Percentiles rank a stretch among this genome's conserved stretches.
phyloP scores from a whole-genome alignment of 2,329 filamentous ascomycete genomes.

The Lanzia echinophila region DNA sequence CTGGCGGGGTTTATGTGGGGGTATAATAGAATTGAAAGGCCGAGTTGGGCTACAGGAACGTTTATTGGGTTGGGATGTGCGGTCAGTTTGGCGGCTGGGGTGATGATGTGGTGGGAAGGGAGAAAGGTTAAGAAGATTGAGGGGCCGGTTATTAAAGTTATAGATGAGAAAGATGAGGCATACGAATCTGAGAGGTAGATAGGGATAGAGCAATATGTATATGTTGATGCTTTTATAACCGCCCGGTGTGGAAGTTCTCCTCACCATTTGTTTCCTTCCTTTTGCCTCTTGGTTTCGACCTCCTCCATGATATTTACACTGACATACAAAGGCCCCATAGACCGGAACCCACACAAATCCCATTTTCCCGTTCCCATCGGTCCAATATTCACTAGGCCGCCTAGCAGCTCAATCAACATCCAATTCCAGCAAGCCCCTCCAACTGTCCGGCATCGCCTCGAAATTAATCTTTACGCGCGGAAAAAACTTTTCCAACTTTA shows the following conservation, averaged over 20 bases:
- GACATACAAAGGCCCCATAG: too few relatives aligned
- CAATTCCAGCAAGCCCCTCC: neutral
- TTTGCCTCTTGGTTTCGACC: too few relatives aligned
- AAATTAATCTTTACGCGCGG: neutral
- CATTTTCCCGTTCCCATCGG: too few relatives aligned
- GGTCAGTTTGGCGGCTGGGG: constrained; percentile 13
- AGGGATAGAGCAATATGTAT: neutral
- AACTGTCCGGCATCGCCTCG: neutral
- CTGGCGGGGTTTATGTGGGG: constrained; percentile 16
- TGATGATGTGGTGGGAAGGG: constrained; percentile 18
- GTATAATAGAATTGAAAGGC: constrained; percentile 15
- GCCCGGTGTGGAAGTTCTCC: neutral
- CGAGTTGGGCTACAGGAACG: constrained; percentile 14
- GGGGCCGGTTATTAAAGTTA: constrained; percentile 11
- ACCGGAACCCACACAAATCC: too few relatives aligned
- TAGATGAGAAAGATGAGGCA: neutral
- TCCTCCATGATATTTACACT: too few relatives aligned
- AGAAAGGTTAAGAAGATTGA: constrained; percentile 18
- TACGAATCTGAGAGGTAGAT: neutral
- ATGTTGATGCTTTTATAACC: neutral
- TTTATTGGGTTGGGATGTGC: constrained; percentile 16
- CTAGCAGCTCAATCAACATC: neutral
- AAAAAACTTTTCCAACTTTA: neutral
- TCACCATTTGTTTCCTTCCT: too few relatives aligned
- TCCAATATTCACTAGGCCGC: too few relatives aligned